Evolutionary conservation across 2,329 filamentous ascomycete species (phyloP).

Genomic region (Hymenoscyphus albidus): DNA sequence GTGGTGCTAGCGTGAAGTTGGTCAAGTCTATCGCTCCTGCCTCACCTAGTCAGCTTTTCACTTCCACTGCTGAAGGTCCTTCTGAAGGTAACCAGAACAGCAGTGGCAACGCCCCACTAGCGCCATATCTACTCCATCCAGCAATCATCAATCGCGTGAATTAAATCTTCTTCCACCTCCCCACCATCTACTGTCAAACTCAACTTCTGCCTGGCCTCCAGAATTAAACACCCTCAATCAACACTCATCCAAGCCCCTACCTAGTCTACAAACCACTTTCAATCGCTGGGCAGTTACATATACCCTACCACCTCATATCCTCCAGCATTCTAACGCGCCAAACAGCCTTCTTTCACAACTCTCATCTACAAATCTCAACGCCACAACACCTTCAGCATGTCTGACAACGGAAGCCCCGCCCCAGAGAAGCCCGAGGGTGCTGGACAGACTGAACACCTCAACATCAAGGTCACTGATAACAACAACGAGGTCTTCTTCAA

Average conservation of each 20-base stretch:
- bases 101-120: neutral
- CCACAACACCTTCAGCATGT: constrained; percentile 27
- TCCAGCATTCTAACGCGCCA: constrained; percentile 8
- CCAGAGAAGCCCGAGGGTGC: constrained; percentile 34
- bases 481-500: constrained; percentile 99
- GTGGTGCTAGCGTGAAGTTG: too few relatives aligned
- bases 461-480: constrained; percentile 99
- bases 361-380: neutral
- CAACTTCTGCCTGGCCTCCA: constrained; percentile 1
- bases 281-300: constrained; percentile 10
- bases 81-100: too few relatives aligned
- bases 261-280: neutral
- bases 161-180: constrained; percentile 9
- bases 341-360: constrained; percentile 18
- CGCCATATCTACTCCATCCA: constrained; percentile 3
- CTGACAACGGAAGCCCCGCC: constrained; percentile 45
- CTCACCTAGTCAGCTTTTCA: too few relatives aligned
- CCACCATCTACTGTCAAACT: constrained; percentile 14
- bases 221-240: constrained; percentile 1
- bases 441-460: constrained; percentile 71
- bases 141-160: constrained; percentile 2
- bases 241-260: neutral
- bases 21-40: too few relatives aligned
- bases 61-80: too few relatives aligned
- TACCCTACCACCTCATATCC: neutral